A percentile compares a stretch with the other conserved stretches of the same genome.
phyloP scores from a whole-genome alignment of 2,329 filamentous ascomycete species.

The Annulohypoxylon truncatum region DNA sequence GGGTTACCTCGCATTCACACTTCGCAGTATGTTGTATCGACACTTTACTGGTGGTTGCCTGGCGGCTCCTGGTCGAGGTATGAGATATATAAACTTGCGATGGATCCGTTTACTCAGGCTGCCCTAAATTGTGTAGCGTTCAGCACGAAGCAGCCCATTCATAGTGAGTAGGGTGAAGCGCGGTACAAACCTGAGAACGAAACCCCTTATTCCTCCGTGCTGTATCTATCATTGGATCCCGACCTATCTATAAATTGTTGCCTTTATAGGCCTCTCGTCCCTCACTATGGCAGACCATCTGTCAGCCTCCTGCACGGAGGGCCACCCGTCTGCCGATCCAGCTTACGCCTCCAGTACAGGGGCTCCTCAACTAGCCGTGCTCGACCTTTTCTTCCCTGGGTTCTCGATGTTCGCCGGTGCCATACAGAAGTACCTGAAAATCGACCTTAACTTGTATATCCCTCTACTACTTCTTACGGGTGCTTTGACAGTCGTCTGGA shows the following conservation, averaged over 20 bases:
- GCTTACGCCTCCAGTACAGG: slow-evolving; percentile 9
- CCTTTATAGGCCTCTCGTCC: not conserved
- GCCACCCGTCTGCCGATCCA: slow-evolving; percentile 15
- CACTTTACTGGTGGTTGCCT: slow-evolving; percentile 7
- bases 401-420: slow-evolving; percentile 68
- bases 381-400: slow-evolving; percentile 75
- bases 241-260: not conserved
- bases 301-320: slow-evolving; percentile 11
- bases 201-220: not conserved
- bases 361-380: slow-evolving; percentile 58
- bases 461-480: slow-evolving; percentile 65
- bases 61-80: not conserved
- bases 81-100: slow-evolving; percentile 12
- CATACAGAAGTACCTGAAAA: slow-evolving; percentile 66
- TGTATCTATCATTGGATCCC: not conserved
- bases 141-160: not conserved
- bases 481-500: slow-evolving; percentile 62
- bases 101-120: not conserved
- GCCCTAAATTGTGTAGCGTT: not conserved
- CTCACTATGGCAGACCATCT: slow-evolving; percentile 40
- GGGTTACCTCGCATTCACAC: slow-evolving; percentile 1
- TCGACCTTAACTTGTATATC: slow-evolving; percentile 73
- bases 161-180: not conserved
- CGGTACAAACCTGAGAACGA: not conserved
- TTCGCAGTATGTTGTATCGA: not conserved